These are phyloP conservation scores for Elsinoe fawcettii DNA, from an alignment of 2,329 filamentous ascomycete genomes.

Conservation along the genomic window DNA sequence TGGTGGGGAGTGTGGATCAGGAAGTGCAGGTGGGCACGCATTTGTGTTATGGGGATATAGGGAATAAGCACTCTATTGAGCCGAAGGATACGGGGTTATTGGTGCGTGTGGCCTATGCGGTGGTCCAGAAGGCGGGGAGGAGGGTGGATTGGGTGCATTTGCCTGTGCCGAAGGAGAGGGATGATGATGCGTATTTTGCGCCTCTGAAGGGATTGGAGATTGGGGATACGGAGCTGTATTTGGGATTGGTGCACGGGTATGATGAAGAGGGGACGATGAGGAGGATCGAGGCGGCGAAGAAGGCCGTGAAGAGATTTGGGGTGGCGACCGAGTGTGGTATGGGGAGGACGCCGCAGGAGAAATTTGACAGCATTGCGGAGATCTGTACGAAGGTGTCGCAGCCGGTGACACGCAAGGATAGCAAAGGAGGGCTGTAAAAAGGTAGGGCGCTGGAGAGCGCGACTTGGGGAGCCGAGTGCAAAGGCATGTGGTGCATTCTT, in stretches of 20 bases:
- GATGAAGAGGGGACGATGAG: slow-evolving; percentile 34
- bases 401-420: neutral
- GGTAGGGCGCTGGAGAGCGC: too few species aligned
- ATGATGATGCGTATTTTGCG: slow-evolving; percentile 33
- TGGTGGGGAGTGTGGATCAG: slow-evolving; percentile 28
- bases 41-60: slow-evolving; percentile 43
- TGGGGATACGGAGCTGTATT: slow-evolving; percentile 31
- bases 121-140: slow-evolving; percentile 25
- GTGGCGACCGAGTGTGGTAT: slow-evolving; percentile 38
- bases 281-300: slow-evolving; percentile 32
- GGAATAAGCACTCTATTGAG: slow-evolving; percentile 39
- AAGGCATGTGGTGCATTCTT: neutral
- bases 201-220: slow-evolving; percentile 32
- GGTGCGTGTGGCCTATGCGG: slow-evolving; percentile 33
- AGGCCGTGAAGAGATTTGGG: slow-evolving; percentile 31
- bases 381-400: slow-evolving; percentile 19
- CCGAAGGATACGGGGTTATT: slow-evolving; percentile 31
- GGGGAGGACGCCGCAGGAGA: slow-evolving; percentile 29
- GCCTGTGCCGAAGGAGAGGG: slow-evolving; percentile 36
- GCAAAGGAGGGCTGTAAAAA: neutral
- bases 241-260: slow-evolving; percentile 36
- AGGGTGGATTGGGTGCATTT: slow-evolving; percentile 38
- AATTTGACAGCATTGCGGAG: slow-evolving; percentile 25
- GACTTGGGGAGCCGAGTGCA: too few species aligned
- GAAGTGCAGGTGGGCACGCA: slow-evolving; percentile 39